Percentiles rank a stretch among this genome's conserved stretches.
Conservation (phyloP, 345 rosid genomes). For the Ricinus communis region DNA sequence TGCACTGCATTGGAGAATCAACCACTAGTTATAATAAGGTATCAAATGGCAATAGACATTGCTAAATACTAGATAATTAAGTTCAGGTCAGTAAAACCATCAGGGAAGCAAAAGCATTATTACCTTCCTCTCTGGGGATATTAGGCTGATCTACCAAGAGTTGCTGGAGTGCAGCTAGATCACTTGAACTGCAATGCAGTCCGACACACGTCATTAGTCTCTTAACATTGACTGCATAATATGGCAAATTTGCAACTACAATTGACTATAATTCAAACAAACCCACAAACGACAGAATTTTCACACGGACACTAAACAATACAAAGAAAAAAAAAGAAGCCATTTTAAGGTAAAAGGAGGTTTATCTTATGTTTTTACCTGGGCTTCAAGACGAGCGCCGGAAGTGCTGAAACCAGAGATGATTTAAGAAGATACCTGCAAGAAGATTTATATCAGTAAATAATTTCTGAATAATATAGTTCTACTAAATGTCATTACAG, state of each 20-base stretch:
- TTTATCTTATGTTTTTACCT: slow-evolving; percentile 36
- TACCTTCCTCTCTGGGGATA: slow-evolving; percentile 73
- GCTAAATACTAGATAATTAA: not conserved
- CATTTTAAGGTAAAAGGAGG: not conserved
- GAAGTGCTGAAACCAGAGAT: slow-evolving; percentile 69
- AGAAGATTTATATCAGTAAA: not conserved
- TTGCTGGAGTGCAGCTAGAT: slow-evolving; percentile 59
- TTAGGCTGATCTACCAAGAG: slow-evolving; percentile 85
- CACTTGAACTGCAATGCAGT: slow-evolving; percentile 48
- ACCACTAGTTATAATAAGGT: not conserved
- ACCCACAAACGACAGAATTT: not conserved
- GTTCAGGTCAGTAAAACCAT: too few species aligned
- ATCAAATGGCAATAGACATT: not conserved
- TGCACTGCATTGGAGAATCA: slow-evolving; percentile 20
- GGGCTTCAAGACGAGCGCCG: slow-evolving; percentile 51
- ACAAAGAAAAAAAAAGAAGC: not conserved
- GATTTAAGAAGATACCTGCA: slow-evolving; percentile 64
- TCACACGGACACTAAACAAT: not conserved
- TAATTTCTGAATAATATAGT: not conserved
- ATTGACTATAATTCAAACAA: not conserved
- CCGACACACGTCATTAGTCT: not conserved
- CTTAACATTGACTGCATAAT: not conserved
- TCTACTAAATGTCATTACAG: not conserved
- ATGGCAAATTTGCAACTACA: not conserved
- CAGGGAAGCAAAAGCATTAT: not conserved